These are phyloP conservation scores for Fabrea salina DNA, from an alignment of 169 alveolate species.

Conservation along the genomic window DNA sequence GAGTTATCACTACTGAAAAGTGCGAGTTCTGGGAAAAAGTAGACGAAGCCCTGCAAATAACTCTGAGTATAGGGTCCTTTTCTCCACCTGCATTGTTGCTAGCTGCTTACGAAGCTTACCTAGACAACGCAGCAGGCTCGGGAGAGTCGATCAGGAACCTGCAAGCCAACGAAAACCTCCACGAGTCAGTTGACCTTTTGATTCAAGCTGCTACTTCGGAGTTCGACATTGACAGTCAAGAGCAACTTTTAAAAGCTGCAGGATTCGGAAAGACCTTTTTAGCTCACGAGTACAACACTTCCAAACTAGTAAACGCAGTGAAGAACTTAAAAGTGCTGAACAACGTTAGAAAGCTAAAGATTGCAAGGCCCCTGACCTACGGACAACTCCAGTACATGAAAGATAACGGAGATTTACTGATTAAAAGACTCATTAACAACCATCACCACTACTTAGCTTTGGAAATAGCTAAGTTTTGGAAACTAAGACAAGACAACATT, in stretches of 20 bases:
- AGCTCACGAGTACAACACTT: not conserved
- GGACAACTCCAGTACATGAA: not conserved
- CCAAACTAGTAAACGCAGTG: not conserved
- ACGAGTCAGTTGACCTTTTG: not conserved
- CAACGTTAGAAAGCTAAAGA: not conserved
- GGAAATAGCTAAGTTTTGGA: constrained; percentile 16
- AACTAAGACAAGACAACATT: constrained; percentile 7
- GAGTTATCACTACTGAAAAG: constrained; percentile 34
- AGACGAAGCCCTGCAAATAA: not conserved
- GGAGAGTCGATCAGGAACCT: constrained; percentile 24
- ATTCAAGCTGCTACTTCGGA: constrained; percentile 20
- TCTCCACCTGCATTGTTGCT: constrained; percentile 24
- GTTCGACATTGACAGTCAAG: constrained; percentile 13
- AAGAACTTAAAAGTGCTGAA: constrained; percentile 12
- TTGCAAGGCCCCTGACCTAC: constrained; percentile 18
- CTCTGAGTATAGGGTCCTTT: constrained; percentile 3
- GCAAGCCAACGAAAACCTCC: not conserved
- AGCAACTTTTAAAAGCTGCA: constrained; percentile 23
- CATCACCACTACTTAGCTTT: constrained; percentile 22
- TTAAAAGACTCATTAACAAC: constrained; percentile 4
- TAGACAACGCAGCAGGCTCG: constrained; percentile 14
- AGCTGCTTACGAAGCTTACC: constrained; percentile 21
- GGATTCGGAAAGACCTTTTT: constrained; percentile 19
- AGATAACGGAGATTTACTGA: not conserved
- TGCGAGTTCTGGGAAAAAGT: constrained; percentile 31